Conservation (phyloP, 148 eudicot genomes). For the Camellia japonica region DNA sequence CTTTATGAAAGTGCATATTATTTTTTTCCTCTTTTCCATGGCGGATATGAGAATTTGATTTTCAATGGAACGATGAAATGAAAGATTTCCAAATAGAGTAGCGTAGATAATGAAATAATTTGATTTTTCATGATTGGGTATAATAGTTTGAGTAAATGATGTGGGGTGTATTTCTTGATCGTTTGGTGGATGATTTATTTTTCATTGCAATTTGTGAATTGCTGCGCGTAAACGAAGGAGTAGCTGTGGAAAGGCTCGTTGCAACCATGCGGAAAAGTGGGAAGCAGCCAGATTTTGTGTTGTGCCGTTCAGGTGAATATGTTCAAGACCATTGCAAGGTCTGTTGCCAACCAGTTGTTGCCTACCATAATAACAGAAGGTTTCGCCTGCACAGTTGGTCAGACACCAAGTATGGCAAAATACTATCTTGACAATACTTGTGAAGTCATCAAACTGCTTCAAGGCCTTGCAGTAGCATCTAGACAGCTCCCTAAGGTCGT, state of each 20-base stretch:
- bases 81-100: background rate
- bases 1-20: background rate
- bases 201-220: background rate
- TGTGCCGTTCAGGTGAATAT: constrained; percentile 52
- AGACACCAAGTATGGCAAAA: constrained; percentile 78
- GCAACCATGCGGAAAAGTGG: constrained; percentile 30
- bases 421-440: constrained; percentile 65
- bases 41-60: background rate
- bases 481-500: constrained; percentile 22
- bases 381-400: constrained; percentile 83
- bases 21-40: background rate
- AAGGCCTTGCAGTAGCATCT: constrained; percentile 46
- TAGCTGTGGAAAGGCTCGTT: constrained; percentile 46
- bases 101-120: background rate
- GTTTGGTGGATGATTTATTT: no score
- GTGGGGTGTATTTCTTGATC: no score
- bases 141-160: no score
- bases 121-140: background rate
- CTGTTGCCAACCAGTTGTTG: constrained; percentile 26
- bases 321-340: constrained; percentile 45
- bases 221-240: constrained; percentile 82
- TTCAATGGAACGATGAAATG: background rate
- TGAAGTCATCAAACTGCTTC: constrained; percentile 59
- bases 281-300: constrained; percentile 42
- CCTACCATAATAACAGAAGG: constrained; percentile 39